Evolutionary conservation across 345 rosid genomes (phyloP).

Genomic region (Populus nigra): DNA sequence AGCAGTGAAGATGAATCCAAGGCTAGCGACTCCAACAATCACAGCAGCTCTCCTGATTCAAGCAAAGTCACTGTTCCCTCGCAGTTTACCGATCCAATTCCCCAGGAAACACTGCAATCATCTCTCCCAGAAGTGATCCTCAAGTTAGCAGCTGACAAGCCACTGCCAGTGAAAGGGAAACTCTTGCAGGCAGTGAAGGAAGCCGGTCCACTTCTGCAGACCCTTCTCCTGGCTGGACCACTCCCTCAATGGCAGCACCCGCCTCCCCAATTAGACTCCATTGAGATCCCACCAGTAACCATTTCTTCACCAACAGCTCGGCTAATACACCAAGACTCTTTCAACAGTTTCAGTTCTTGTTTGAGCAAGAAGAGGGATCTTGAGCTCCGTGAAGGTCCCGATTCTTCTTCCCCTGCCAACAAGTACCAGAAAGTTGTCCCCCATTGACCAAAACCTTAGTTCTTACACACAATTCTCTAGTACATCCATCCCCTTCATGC

Average conservation of each 20-base stretch:
- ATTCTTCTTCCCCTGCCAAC: constrained; percentile 23
- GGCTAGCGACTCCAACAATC: constrained; percentile 15
- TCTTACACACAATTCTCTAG: neutral
- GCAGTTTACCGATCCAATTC: constrained; percentile 5
- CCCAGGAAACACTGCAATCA: neutral
- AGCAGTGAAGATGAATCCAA: constrained; percentile 42
- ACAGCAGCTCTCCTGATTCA: constrained; percentile 17
- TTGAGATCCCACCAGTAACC: constrained; percentile 62
- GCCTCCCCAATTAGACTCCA: constrained; percentile 55
- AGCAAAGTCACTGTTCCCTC: constrained; percentile 10
- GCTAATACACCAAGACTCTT: constrained; percentile 27
- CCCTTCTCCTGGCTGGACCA: constrained; percentile 66
- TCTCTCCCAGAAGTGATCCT: constrained; percentile 15
- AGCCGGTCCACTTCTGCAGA: constrained; percentile 68
- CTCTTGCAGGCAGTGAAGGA: constrained; percentile 66
- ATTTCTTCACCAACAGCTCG: constrained; percentile 40
- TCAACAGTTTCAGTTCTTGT: constrained; percentile 23
- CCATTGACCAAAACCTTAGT: constrained; percentile 13
- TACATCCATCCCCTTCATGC: constrained; percentile 24
- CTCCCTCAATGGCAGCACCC: constrained; percentile 84
- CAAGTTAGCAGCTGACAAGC: constrained; percentile 40
- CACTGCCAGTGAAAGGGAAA: constrained; percentile 63
- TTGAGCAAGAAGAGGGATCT: constrained; percentile 36
- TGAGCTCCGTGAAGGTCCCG: constrained; percentile 26
- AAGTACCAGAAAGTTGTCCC: constrained; percentile 31